Percentiles rank a stretch among this genome's conserved stretches.
Conservation (phyloP, 1,284 basidiomycete genomes). For the Cryptococcus sp. region DNA sequence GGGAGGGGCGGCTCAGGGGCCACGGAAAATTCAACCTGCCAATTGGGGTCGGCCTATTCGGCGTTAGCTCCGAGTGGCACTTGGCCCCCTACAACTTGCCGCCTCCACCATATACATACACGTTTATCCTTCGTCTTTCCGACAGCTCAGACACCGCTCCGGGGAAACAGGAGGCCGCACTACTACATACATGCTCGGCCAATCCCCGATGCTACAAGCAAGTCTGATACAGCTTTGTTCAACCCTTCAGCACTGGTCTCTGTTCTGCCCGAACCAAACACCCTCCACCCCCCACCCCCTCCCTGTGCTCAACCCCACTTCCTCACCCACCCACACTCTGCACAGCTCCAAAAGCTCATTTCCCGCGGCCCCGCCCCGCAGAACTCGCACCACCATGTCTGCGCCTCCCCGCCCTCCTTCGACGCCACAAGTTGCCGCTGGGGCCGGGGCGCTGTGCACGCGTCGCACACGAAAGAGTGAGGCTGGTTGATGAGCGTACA, state of each 20-base stretch:
- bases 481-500: slow-evolving; percentile 69
- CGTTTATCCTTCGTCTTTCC: no score
- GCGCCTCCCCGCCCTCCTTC: slow-evolving; percentile 15
- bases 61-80: no score
- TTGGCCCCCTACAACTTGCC: no score
- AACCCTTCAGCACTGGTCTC: background rate
- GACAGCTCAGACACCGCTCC: no score
- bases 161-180: no score
- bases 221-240: no score
- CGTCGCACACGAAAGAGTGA: slow-evolving; percentile 59
- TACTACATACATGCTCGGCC: no score
- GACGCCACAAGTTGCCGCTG: background rate
- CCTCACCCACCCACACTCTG: slow-evolving; percentile 66
- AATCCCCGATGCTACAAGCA: no score
- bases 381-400: slow-evolving; percentile 64
- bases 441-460: slow-evolving; percentile 60
- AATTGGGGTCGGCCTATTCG: no score
- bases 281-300: background rate
- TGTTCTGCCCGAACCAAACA: background rate
- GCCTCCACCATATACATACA: no score
- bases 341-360: slow-evolving; percentile 69
- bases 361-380: slow-evolving; percentile 64
- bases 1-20: no score
- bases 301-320: slow-evolving; percentile 35
- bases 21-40: no score